Evolutionary conservation across 2,329 filamentous ascomycete genomes (phyloP).

Genomic region (Botrytis tulipae): DNA sequence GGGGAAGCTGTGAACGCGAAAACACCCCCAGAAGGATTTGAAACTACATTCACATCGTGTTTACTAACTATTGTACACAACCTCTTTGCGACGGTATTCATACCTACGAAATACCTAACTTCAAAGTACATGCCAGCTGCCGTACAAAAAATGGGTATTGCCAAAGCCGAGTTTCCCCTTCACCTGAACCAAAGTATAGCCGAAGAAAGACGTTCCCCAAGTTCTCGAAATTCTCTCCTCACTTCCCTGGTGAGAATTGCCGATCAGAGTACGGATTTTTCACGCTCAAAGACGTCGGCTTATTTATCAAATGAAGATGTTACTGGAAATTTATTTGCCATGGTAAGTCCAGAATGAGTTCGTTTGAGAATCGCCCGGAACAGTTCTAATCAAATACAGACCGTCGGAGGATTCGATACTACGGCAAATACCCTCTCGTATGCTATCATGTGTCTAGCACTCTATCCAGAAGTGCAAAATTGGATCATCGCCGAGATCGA

Average conservation of each 20-base stretch:
- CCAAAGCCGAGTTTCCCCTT: constrained; percentile 1
- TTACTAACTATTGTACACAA: background rate
- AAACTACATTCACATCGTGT: constrained; percentile 22
- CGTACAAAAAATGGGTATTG: constrained; percentile 1
- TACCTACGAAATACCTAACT: constrained; percentile 2
- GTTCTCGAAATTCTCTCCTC: constrained; percentile 19
- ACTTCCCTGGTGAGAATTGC: constrained; percentile 8
- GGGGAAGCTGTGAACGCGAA: constrained; percentile 19
- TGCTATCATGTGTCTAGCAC: constrained; percentile 47
- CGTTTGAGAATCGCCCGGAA: background rate
- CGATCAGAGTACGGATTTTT: constrained; percentile 13
- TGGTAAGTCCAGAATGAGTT: constrained; percentile 28
- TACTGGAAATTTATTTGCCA: constrained; percentile 29
- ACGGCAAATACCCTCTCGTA: constrained; percentile 52
- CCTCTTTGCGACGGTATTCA: constrained; percentile 4
- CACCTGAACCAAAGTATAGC: background rate
- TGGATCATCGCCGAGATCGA: constrained; percentile 52
- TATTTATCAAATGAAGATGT: constrained; percentile 24
- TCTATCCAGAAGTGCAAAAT: constrained; percentile 49
- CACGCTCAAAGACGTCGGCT: background rate
- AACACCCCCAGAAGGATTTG: constrained; percentile 29
- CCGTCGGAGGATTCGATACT: constrained; percentile 48
- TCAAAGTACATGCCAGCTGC: background rate
- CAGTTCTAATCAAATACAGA: constrained; percentile 26
- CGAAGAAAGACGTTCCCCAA: constrained; percentile 22